Percentiles rank a stretch among this genome's conserved stretches.
Evolutionary conservation across 1,284 basidiomycete genomes (phyloP).

Genomic region (Pyrrhoderma noxium): DNA sequence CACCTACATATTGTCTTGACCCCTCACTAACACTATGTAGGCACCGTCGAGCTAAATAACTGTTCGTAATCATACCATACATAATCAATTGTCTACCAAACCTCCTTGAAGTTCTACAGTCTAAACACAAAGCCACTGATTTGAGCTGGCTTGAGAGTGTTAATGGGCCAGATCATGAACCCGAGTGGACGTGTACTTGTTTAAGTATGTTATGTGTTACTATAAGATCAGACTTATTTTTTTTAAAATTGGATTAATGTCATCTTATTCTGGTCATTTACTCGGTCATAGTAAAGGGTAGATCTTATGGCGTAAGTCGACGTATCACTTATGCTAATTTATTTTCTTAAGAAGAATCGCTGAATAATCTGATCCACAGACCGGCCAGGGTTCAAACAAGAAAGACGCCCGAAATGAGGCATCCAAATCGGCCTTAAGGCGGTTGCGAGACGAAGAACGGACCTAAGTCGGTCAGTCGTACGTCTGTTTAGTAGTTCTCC

Average conservation of each 20-base stretch:
- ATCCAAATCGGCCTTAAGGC: background rate
- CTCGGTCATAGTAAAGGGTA: constrained; percentile 9
- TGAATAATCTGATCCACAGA: constrained; percentile 12
- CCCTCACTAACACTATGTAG: no score
- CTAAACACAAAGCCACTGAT: constrained; percentile 3
- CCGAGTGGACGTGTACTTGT: constrained; percentile 15
- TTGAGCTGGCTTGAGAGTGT: constrained; percentile 14
- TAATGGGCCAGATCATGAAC: constrained; percentile 11
- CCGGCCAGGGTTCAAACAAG: constrained; percentile 9
- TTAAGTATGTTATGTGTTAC: constrained; percentile 6
- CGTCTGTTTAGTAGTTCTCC: no score
- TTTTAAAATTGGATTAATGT: background rate
- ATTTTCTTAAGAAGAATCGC: no score
- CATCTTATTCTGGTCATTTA: background rate
- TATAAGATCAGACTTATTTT: background rate
- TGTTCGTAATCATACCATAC: constrained; percentile 2
- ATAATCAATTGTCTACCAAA: background rate
- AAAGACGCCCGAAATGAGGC: constrained; percentile 13
- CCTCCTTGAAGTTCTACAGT: constrained; percentile 11
- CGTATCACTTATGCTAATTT: background rate
- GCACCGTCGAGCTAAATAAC: constrained; percentile 16
- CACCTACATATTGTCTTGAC: no score
- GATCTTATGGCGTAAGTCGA: constrained; percentile 9
- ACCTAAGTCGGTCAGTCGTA: no score
- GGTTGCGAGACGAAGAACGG: no score